Conservation (phyloP, 2,329 filamentous ascomycete genomes). For the Phialophora macrospora region DNA sequence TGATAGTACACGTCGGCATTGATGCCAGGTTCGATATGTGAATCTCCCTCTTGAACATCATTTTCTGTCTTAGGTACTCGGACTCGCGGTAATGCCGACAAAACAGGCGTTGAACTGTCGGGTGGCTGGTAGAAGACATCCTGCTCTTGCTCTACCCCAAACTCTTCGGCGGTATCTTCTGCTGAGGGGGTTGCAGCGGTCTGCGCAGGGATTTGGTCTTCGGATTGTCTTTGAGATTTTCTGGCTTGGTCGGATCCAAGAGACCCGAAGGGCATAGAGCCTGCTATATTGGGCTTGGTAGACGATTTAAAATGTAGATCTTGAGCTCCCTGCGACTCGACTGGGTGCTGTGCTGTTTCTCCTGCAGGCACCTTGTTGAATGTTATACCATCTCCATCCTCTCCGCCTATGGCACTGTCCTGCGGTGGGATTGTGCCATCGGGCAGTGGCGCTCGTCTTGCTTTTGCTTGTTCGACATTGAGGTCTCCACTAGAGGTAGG, state of each 20-base stretch:
- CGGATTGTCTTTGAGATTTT: constrained; percentile 54
- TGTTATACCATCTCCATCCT: constrained; percentile 33
- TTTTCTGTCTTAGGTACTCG: constrained; percentile 61
- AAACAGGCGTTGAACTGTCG: constrained; percentile 51
- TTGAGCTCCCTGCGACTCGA: constrained; percentile 42
- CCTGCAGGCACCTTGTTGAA: constrained; percentile 36
- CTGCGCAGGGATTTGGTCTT: constrained; percentile 59
- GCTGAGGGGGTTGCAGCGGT: constrained; percentile 52
- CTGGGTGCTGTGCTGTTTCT: constrained; percentile 39
- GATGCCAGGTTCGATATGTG: constrained; percentile 50
- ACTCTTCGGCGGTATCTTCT: constrained; percentile 37
- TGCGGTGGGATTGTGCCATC: constrained; percentile 57
- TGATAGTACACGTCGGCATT: constrained; percentile 63
- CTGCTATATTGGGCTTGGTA: constrained; percentile 49
- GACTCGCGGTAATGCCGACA: constrained; percentile 59
- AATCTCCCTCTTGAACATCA: constrained; percentile 51
- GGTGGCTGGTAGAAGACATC: constrained; percentile 64
- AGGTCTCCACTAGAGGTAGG: constrained; percentile 48
- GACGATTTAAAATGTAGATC: constrained; percentile 48
- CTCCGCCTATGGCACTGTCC: constrained; percentile 27
- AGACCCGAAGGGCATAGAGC: constrained; percentile 41
- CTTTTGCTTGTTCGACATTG: constrained; percentile 54
- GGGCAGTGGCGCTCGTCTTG: constrained; percentile 51
- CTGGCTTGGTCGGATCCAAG: constrained; percentile 52
- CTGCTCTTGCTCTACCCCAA: constrained; percentile 58